A percentile compares a stretch with the other conserved stretches of the same genome.
Conservation (phyloP, 2,329 filamentous ascomycete species). For the Penicillium aurantiogriseum region DNA sequence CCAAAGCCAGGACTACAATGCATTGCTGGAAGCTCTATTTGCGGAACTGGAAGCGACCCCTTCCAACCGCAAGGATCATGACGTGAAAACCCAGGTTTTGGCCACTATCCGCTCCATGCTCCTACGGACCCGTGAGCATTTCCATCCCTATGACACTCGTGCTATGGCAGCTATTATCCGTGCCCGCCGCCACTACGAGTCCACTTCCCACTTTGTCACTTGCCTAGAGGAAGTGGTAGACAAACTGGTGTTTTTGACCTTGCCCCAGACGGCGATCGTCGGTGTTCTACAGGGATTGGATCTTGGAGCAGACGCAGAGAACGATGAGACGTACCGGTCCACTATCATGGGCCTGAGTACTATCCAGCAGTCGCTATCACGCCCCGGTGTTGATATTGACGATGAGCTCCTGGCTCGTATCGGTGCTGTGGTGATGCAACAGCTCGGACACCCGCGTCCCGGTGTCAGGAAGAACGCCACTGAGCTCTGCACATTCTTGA, state of each 20-base stretch:
- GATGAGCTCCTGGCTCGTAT: conserved; percentile 26
- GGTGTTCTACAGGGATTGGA: conserved; percentile 34
- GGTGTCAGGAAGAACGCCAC: conserved; percentile 41
- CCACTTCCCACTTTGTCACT: conserved; percentile 41
- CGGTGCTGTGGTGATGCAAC: conserved; percentile 34
- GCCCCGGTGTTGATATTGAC: conserved; percentile 18
- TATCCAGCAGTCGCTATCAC: conserved; percentile 22
- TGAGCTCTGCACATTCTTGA: conserved; percentile 35
- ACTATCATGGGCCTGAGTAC: conserved; percentile 35
- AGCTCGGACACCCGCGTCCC: conserved; percentile 34
- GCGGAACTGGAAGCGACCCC: conserved; percentile 36
- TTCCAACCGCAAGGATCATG: conserved; percentile 32
- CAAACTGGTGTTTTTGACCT: conserved; percentile 31
- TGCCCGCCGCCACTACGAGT: conserved; percentile 39
- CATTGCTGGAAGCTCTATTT: conserved; percentile 39
- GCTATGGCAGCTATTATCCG: conserved; percentile 39
- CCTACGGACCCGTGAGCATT: conserved; percentile 34
- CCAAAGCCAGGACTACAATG: conserved; percentile 38
- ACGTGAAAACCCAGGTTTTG: conserved; percentile 45
- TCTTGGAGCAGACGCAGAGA: conserved; percentile 31
- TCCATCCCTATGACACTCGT: conserved; percentile 36
- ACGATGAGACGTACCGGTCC: conserved; percentile 32
- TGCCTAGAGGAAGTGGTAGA: conserved; percentile 42
- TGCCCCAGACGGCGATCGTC: conserved; percentile 26
- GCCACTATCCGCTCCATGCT: conserved; percentile 43